These are phyloP conservation scores for Penicillium sclerotigenum DNA, from an alignment of 2,329 filamentous ascomycete species.

Conservation along the genomic window DNA sequence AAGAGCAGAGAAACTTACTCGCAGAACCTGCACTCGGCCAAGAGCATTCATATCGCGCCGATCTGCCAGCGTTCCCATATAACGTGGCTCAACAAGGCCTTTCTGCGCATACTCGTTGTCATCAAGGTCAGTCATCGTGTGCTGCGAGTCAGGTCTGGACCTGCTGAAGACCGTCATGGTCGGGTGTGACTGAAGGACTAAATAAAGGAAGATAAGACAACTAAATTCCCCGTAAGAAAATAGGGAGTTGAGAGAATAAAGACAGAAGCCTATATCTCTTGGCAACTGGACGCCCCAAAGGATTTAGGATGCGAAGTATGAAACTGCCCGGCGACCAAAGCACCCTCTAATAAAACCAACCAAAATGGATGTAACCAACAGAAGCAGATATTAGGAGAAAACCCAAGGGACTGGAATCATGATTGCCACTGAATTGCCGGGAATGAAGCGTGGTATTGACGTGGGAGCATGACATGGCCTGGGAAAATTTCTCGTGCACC, in stretches of 20 bases:
- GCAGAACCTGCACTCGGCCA: conserved; percentile 40
- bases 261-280: neutral
- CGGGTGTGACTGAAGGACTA: neutral
- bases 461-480: conserved; percentile 24
- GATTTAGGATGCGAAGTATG: neutral
- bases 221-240: neutral
- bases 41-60: conserved; percentile 39
- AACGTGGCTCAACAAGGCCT: conserved; percentile 34
- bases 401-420: neutral
- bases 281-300: neutral
- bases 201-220: neutral
- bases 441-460: conserved; percentile 17
- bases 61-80: conserved; percentile 39
- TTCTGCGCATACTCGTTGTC: conserved; percentile 22
- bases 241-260: neutral
- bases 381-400: conserved; percentile 17
- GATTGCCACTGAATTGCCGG: conserved; percentile 1
- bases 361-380: conserved; percentile 10
- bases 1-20: conserved; percentile 26
- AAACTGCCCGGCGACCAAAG: neutral
- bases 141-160: conserved; percentile 14
- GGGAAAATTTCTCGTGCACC: conserved; percentile 15
- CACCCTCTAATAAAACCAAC: neutral
- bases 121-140: conserved; percentile 11
- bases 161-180: conserved; percentile 13